These are phyloP conservation scores for Phytomonas serpens DNA, from an alignment of 208 protist genomes.

Conservation along the genomic window DNA sequence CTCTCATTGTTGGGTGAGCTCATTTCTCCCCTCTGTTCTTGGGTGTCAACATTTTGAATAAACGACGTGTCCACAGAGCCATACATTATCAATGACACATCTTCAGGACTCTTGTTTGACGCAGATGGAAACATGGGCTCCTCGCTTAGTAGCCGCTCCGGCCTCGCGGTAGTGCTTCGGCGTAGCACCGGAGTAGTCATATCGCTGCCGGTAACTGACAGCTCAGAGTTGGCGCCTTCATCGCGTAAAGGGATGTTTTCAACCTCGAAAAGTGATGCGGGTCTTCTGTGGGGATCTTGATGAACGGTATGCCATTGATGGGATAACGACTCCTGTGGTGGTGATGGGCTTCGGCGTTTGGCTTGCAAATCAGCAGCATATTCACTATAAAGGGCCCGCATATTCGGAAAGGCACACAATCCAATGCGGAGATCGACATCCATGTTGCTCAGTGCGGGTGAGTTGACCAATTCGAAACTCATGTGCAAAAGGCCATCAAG, in stretches of 20 bases:
- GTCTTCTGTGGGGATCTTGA: not conserved
- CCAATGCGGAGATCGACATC: conserved; percentile 32
- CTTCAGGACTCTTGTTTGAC: not conserved
- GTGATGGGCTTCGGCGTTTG: conserved; percentile 6
- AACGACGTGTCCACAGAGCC: not conserved
- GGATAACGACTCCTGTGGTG: not conserved
- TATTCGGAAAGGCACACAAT: conserved; percentile 16
- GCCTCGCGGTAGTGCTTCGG: not conserved
- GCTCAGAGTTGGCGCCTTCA: not conserved
- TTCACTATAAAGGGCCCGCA: conserved; percentile 16
- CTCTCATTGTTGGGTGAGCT: not conserved
- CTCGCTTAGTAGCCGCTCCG: not conserved
- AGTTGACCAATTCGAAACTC: conserved; percentile 26
- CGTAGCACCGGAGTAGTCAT: not conserved
- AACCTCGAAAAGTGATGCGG: not conserved
- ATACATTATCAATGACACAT: not conserved
- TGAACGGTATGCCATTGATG: not conserved
- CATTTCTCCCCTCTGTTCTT: not conserved
- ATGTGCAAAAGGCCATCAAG: conserved; percentile 23
- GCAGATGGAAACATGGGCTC: not conserved
- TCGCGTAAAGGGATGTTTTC: not conserved
- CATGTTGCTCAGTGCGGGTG: conserved; percentile 17
- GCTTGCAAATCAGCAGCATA: conserved; percentile 11
- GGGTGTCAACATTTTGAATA: not conserved
- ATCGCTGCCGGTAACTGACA: not conserved